These are phyloP conservation scores for Trichosporon ovoides DNA, from an alignment of 1,284 basidiomycete species.

Conservation along the genomic window DNA sequence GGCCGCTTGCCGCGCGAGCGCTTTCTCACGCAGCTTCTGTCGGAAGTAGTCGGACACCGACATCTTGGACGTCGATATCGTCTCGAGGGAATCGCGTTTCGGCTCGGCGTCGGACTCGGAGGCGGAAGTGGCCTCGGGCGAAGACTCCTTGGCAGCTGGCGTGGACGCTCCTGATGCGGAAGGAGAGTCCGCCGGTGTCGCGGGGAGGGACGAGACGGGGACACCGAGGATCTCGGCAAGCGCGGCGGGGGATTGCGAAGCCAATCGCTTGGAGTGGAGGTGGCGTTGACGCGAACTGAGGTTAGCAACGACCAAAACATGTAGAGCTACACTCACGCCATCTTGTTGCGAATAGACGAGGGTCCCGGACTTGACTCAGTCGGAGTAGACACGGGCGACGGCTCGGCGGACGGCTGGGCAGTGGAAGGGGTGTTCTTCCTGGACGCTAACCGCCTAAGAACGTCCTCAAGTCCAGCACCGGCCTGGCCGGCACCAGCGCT, in stretches of 20 bases:
- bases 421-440: constrained; percentile 19
- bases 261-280: constrained; percentile 42
- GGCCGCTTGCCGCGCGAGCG: constrained; percentile 35
- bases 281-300: constrained; percentile 44
- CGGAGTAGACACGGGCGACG: constrained; percentile 8
- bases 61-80: constrained; percentile 34
- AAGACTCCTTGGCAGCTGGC: constrained; percentile 20
- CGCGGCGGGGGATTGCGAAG: constrained; percentile 44
- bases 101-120: constrained; percentile 7
- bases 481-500: constrained; percentile 43
- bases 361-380: constrained; percentile 25
- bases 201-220: constrained; percentile 35
- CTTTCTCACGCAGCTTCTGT: constrained; percentile 45
- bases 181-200: constrained; percentile 18
- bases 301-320: constrained; percentile 4
- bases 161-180: constrained; percentile 20
- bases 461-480: constrained; percentile 44
- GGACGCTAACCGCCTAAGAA: constrained; percentile 41
- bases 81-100: constrained; percentile 29
- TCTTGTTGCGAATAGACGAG: constrained; percentile 33
- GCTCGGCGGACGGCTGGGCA: too few species aligned
- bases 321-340: constrained; percentile 37
- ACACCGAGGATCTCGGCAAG: constrained; percentile 49
- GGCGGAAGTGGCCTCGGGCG: constrained; percentile 14
- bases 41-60: constrained; percentile 48